A percentile compares a stretch with the other conserved stretches of the same genome.
Evolutionary conservation across 768 basidiomycete species (phyloP).

Genomic region (Pulveroboletus sp.): DNA sequence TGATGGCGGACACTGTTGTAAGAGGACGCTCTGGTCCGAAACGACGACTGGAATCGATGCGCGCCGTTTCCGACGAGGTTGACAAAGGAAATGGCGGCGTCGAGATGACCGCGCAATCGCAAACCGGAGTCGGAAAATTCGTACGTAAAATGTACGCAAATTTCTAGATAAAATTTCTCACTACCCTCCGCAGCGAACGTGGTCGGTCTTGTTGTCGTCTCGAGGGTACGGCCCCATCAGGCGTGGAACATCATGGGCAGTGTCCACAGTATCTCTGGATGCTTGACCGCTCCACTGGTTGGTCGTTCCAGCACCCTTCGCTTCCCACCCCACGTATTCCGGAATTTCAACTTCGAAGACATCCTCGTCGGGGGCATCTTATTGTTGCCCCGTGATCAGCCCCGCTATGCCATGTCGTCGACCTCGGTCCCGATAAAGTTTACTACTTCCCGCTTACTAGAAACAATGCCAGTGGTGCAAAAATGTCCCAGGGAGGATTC

Average conservation of each 20-base stretch:
- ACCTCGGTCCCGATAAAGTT: not conserved
- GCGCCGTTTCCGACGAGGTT: constrained; percentile 17
- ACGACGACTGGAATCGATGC: constrained; percentile 2
- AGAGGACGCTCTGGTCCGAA: constrained; percentile 20
- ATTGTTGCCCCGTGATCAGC: no score
- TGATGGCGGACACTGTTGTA: constrained; percentile 42
- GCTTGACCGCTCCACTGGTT: no score
- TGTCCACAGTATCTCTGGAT: no score
- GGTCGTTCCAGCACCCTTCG: not conserved
- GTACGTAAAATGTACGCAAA: constrained; percentile 17
- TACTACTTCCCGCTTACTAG: no score
- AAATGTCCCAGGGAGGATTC: constrained; percentile 35
- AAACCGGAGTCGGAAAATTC: constrained; percentile 27
- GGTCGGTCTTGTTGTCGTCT: no score
- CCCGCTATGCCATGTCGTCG: no score
- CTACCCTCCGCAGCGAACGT: not conserved
- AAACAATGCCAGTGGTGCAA: not conserved
- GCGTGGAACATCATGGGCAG: no score
- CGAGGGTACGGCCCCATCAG: no score
- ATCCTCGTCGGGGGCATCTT: no score
- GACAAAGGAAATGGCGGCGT: constrained; percentile 4
- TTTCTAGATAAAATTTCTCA: constrained; percentile 22
- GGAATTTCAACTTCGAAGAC: no score
- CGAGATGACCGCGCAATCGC: constrained; percentile 11
- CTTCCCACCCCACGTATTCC: not conserved